A percentile compares a stretch with the other conserved stretches of the same genome.
Conservation (phyloP, 306 rosid genomes). For the Cicer yamashitae region DNA sequence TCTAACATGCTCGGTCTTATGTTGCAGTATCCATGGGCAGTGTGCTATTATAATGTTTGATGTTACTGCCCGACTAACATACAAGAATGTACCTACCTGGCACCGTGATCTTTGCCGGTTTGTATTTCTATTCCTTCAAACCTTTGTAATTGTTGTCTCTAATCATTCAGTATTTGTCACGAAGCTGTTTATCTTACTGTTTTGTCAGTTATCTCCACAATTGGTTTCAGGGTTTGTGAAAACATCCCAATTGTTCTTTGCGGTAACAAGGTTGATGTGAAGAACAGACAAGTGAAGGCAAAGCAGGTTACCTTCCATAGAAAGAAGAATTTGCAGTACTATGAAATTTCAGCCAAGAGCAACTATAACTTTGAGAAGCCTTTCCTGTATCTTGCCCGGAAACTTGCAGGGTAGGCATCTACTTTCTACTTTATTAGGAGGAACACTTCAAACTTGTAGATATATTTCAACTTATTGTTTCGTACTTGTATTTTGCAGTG, state of each 20-base stretch:
- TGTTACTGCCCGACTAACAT: constrained; percentile 71
- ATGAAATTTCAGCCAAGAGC: constrained; percentile 81
- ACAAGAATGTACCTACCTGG: constrained; percentile 81
- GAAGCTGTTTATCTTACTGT: background rate
- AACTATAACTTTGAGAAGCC: constrained; percentile 79
- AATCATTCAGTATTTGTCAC: too few species aligned
- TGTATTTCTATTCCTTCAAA: too few species aligned
- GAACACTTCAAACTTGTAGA: background rate
- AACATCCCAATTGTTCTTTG: constrained; percentile 77
- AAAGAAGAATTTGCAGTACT: constrained; percentile 76
- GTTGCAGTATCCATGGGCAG: constrained; percentile 72
- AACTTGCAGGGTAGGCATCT: constrained; percentile 71
- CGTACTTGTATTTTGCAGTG: constrained; percentile 49
- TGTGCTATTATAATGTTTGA: constrained; percentile 79
- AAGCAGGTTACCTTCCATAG: constrained; percentile 81
- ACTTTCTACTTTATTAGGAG: background rate
- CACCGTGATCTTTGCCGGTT: constrained; percentile 75
- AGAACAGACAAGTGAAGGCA: constrained; percentile 86
- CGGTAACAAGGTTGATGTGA: constrained; percentile 84
- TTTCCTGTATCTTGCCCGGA: constrained; percentile 78
- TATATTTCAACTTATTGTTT: background rate
- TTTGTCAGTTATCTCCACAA: background rate
- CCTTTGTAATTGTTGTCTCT: too few species aligned
- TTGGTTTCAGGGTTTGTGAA: constrained; percentile 65
- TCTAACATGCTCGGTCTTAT: background rate